These are phyloP conservation scores for Acer negundo DNA, from an alignment of 345 rosid species.

Conservation along the genomic window DNA sequence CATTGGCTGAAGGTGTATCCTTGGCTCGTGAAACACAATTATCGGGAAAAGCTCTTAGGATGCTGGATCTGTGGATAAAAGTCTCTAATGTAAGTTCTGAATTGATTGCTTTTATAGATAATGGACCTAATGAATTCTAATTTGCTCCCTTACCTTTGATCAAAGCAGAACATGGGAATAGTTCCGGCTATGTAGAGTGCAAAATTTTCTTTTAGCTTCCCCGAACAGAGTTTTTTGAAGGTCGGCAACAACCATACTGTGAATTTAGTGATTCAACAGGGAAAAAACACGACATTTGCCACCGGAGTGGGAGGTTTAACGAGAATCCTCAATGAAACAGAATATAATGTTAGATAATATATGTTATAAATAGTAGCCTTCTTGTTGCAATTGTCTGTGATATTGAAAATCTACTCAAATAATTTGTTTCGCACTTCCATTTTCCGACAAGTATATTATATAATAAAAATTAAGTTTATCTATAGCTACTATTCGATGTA, in stretches of 20 bases:
- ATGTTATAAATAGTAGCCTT: not conserved
- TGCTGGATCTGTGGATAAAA: conserved; percentile 70
- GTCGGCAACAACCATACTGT: not conserved
- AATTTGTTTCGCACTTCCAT: not conserved
- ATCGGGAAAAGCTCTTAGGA: conserved; percentile 74
- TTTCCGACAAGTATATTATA: not conserved
- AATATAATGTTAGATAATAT: not conserved
- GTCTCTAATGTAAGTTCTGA: conserved; percentile 50
- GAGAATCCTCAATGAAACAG: not conserved
- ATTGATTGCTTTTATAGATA: not conserved
- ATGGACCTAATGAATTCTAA: not conserved
- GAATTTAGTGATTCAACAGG: not conserved
- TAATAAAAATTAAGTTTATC: not conserved
- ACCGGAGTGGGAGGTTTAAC: not conserved
- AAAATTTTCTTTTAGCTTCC: not conserved
- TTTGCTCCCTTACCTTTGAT: not conserved
- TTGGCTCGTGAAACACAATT: conserved; percentile 75
- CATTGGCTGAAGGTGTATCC: conserved; percentile 67
- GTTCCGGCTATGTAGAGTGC: not conserved
- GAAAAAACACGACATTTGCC: not conserved
- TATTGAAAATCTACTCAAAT: not conserved
- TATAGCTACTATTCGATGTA: not conserved
- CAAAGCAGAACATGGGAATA: conserved; percentile 28
- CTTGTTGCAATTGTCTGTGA: not conserved
- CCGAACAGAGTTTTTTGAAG: not conserved